Evolutionary conservation across 148 eudicot species (phyloP).

Genomic region (Rhododendron williamsianum): DNA sequence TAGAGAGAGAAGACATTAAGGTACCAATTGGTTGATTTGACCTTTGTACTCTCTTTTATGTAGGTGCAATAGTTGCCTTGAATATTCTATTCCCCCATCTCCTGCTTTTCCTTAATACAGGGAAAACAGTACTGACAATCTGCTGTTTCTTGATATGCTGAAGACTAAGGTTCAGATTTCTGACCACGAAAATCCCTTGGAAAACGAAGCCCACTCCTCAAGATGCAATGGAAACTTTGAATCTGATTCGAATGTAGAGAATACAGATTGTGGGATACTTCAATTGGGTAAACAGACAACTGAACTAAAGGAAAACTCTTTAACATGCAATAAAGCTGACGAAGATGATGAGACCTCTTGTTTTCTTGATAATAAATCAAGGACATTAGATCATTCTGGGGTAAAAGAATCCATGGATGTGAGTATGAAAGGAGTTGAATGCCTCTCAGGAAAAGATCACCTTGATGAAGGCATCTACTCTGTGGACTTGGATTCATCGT

Average conservation of each 20-base stretch:
- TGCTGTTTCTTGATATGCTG: slow-evolving; percentile 4
- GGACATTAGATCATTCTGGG: neutral
- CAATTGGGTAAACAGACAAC: neutral
- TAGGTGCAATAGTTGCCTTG: neutral
- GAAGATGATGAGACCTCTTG: neutral
- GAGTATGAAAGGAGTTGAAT: neutral
- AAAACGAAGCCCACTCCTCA: neutral
- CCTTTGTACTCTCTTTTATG: neutral
- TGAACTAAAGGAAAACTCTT: neutral
- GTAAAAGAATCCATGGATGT: neutral
- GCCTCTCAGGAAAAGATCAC: neutral
- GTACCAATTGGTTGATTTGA: neutral
- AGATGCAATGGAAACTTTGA: neutral
- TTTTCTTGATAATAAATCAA: neutral
- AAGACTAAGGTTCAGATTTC: neutral
- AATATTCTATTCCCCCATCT: neutral
- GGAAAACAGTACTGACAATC: neutral
- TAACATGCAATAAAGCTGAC: neutral
- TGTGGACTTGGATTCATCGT: neutral
- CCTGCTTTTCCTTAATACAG: neutral
- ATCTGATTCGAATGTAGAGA: neutral
- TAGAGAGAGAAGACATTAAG: slow-evolving; percentile 3
- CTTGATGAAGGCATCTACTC: neutral
- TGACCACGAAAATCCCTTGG: neutral
- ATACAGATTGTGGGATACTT: neutral